Evolutionary conservation across 164 flowering plant genomes (phyloP).

Genomic region (Echeveria elegans): DNA sequence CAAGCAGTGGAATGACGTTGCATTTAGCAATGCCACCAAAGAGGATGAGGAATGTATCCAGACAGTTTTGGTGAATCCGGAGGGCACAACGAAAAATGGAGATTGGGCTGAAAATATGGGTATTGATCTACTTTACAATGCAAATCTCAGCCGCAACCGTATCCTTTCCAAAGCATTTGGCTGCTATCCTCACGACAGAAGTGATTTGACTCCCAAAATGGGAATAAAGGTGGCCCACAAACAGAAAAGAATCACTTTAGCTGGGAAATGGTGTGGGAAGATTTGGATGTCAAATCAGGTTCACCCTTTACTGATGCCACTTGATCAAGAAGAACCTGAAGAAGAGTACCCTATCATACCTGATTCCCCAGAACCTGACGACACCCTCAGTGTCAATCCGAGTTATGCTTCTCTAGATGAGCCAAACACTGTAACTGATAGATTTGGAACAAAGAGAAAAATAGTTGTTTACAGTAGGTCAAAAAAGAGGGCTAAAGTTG

Average conservation of each 20-base stretch:
- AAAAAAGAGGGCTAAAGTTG: slow-evolving; percentile 25
- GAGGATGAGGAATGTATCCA: slow-evolving; percentile 59
- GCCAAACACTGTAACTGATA: slow-evolving; percentile 18
- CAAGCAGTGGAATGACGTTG: slow-evolving; percentile 53
- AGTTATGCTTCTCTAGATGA: slow-evolving; percentile 16
- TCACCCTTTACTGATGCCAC: slow-evolving; percentile 55
- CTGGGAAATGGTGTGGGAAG: slow-evolving; percentile 99
- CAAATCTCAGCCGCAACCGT: slow-evolving; percentile 67
- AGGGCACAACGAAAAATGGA: slow-evolving; percentile 56
- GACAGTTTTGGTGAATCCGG: slow-evolving; percentile 62
- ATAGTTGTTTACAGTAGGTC: slow-evolving; percentile 21
- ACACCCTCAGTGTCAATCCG: slow-evolving; percentile 26
- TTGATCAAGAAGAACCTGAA: slow-evolving; percentile 29
- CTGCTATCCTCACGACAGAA: slow-evolving; percentile 34
- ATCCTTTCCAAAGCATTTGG: slow-evolving; percentile 83
- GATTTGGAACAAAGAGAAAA: slow-evolving; percentile 44
- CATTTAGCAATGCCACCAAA: slow-evolving; percentile 44
- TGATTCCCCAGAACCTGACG: slow-evolving; percentile 20
- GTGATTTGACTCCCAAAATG: slow-evolving; percentile 24
- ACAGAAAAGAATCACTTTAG: slow-evolving; percentile 64
- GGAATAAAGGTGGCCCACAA: slow-evolving; percentile 31
- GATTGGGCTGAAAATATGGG: slow-evolving; percentile 98
- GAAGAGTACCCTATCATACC: slow-evolving; percentile 17
- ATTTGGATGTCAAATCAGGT: slow-evolving; percentile 98
- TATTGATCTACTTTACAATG: slow-evolving; percentile 81